Evolutionary conservation across 169 alveolate genomes (phyloP).

Genomic region (Sarcocystis neurona): DNA sequence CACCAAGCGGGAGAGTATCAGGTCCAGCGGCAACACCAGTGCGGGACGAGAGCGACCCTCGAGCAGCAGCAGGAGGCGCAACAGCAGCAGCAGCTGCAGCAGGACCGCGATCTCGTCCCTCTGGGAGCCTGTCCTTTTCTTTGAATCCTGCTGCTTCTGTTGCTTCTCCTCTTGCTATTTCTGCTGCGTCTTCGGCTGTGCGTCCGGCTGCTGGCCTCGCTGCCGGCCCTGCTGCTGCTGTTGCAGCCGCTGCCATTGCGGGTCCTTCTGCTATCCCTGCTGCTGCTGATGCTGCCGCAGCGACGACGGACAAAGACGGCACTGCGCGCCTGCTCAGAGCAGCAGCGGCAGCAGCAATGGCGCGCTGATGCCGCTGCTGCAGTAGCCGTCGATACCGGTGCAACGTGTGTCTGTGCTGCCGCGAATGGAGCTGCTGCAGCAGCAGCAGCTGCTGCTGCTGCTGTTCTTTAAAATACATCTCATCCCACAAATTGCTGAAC

Average conservation of each 20-base stretch:
- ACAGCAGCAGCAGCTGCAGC: no score
- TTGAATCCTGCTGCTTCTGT: no score
- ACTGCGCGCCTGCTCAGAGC: not conserved
- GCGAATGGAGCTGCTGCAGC: not conserved
- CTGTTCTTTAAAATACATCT: conserved; percentile 16
- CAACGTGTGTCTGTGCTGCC: not conserved
- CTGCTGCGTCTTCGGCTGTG: no score
- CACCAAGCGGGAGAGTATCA: no score
- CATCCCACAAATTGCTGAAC: conserved; percentile 32
- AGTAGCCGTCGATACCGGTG: not conserved
- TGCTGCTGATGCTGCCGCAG: not conserved
- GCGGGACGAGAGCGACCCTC: no score
- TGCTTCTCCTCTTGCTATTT: no score
- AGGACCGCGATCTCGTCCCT: no score
- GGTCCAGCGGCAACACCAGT: no score
- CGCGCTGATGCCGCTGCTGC: not conserved
- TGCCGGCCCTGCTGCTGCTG: not conserved
- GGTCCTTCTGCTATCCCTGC: no score
- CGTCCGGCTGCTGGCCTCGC: not conserved
- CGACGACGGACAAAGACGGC: not conserved
- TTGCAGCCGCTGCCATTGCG: not conserved
- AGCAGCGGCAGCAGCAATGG: no score
- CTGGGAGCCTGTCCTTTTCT: no score
- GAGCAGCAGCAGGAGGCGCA: no score
- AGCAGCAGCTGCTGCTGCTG: conserved; percentile 18